Evolutionary conservation across 1,139 yeast species (phyloP), one percentile per base, ranked within the genome.

Genomic region (Petasospora rhodanensis): DNA sequence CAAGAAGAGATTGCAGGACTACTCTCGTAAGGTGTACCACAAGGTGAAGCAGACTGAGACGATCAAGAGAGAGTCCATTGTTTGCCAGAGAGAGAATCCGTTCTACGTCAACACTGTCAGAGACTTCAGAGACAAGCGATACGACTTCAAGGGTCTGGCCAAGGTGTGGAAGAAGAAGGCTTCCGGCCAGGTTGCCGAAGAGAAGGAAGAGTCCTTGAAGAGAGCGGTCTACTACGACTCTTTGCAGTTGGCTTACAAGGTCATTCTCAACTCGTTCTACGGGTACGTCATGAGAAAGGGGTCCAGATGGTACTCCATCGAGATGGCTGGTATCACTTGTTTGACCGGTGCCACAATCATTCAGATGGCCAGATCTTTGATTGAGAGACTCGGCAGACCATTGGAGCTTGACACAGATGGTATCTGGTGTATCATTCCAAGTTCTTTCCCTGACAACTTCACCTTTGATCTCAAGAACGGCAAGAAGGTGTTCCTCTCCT

Each of bases 261-360:
- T 91, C 52, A 93, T 93, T 63, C 69, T 93, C 51, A 93, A 93
- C 54, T 91, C 98, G 0, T 93, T 93, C 55, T 93, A 93, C 51
- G 99, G 99, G 29, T 93, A 93, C 54, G 98, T 91, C 15, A 93
- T 93, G 98, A 75, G 99, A 61, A 93, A 91, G 54, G 99, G 98
- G 22, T 89, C 97, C 0, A 72, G 99, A 42, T 93, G 99, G 99
- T 93, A 89, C 53, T 91, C 98, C 0, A 89, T 93, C 94, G 98
- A 91, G 59, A 93, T 93, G 98, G 99, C 98, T 0, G 99, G 98
- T 42, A 94, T 93, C 13, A 93, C 99, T 0, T 93, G 98, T 69
- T 69, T 89, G 34, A 93, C 98, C 0, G 99, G 99, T 38, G 96
- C 98, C 0, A 86, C 95, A 0, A 91, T 93, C 47, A 93, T 93